Percentiles rank a stretch among this genome's conserved stretches.
These are phyloP conservation scores for Hericium alpestre DNA, from an alignment of 768 basidiomycete species.

Conservation along the genomic window DNA sequence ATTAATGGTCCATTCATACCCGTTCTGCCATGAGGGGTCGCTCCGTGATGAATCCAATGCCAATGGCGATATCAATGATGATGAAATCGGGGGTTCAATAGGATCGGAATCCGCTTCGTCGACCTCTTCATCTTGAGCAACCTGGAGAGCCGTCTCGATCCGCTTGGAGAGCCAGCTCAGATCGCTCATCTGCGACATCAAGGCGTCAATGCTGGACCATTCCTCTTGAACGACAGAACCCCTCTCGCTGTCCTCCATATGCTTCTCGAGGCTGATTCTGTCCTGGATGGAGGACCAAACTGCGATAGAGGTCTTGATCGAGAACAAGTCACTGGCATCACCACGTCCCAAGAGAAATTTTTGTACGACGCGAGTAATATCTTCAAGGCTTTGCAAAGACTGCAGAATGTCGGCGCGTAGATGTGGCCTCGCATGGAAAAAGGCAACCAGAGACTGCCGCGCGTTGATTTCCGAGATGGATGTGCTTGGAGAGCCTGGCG, in stretches of 20 bases:
- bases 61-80: conserved; percentile 1
- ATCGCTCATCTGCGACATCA: conserved; percentile 42
- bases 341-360: conserved; percentile 64
- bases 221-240: conserved; percentile 21
- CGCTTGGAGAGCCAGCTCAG: conserved; percentile 42
- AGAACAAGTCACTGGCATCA: conserved; percentile 50
- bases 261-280: conserved; percentile 46
- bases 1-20: conserved; percentile 48
- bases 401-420: conserved; percentile 54
- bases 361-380: conserved; percentile 68
- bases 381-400: conserved; percentile 49
- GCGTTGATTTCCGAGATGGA: conserved; percentile 60
- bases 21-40: conserved; percentile 20
- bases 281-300: conserved; percentile 45
- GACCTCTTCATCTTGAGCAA: background rate
- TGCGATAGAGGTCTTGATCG: conserved; percentile 52
- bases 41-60: conserved; percentile 1
- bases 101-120: conserved; percentile 5
- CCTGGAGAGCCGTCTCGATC: conserved; percentile 35
- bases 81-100: conserved; percentile 8
- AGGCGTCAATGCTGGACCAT: conserved; percentile 46
- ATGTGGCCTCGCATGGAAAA: conserved; percentile 51
- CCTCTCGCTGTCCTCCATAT: conserved; percentile 32
- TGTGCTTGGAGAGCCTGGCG: conserved; percentile 74
- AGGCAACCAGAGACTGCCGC: conserved; percentile 68